Evolutionary conservation across 768 basidiomycete species (phyloP).

Genomic region (Asterophora lycoperdoides): DNA sequence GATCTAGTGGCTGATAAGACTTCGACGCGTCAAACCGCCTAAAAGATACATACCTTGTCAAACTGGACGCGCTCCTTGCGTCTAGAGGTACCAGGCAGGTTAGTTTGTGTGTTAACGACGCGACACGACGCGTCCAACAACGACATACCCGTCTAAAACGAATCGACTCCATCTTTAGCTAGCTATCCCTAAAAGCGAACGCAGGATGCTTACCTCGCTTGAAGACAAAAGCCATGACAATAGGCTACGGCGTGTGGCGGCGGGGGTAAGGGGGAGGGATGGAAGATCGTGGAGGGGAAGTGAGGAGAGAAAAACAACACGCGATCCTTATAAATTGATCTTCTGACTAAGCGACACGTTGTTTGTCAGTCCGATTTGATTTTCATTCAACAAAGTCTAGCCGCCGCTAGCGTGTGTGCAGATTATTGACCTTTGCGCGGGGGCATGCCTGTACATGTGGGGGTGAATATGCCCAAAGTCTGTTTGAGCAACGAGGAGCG

Average conservation of each 20-base stretch:
- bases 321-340: conserved; percentile 25
- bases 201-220: conserved; percentile 37
- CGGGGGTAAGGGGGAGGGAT: conserved; percentile 10
- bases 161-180: conserved; percentile 7
- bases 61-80: conserved; percentile 93
- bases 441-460: no score
- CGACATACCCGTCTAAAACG: conserved; percentile 44
- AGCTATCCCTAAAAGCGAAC: neutral
- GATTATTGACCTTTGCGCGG: neutral
- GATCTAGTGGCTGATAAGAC: conserved; percentile 47
- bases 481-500: no score
- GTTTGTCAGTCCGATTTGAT: conserved; percentile 5
- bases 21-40: conserved; percentile 10
- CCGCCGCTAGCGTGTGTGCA: neutral
- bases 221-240: conserved; percentile 34
- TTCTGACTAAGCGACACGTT: conserved; percentile 28
- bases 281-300: conserved; percentile 18
- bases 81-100: conserved; percentile 30
- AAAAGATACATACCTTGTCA: conserved; percentile 63
- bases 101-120: conserved; percentile 23
- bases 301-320: conserved; percentile 22
- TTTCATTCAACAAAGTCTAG: conserved; percentile 11
- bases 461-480: no score
- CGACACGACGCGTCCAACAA: conserved; percentile 30
- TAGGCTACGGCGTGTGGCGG: conserved; percentile 4